Percentiles rank a stretch among this genome's conserved stretches.
phyloP scores from a whole-genome alignment of 164 flowering plant genomes.

The Stephania japonica region DNA sequence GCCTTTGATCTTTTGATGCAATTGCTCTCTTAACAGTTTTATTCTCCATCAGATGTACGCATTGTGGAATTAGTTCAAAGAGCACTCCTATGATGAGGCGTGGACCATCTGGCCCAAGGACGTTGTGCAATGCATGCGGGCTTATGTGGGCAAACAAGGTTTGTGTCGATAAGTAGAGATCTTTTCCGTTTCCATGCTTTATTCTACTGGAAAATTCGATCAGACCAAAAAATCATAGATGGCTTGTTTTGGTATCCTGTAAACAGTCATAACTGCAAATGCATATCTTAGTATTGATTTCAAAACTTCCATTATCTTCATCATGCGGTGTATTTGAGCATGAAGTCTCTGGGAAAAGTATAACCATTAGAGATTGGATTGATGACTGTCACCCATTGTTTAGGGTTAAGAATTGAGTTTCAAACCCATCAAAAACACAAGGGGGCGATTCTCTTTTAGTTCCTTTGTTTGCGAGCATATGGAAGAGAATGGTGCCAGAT shows the following conservation, averaged over 20 bases:
- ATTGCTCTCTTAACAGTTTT: slow-evolving; percentile 3
- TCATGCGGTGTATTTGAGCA: background rate
- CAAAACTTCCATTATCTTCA: background rate
- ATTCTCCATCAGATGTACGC: slow-evolving; percentile 41
- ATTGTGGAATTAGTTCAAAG: slow-evolving; percentile 60
- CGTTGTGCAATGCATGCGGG: slow-evolving; percentile 79
- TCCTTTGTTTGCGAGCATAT: too few species aligned
- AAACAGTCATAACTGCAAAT: background rate
- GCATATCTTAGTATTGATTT: background rate
- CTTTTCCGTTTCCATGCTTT: too few species aligned
- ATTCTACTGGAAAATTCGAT: too few species aligned
- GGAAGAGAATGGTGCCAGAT: too few species aligned
- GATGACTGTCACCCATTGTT: too few species aligned
- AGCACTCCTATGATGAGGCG: slow-evolving; percentile 78
- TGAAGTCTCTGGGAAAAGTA: background rate
- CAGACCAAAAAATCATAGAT: too few species aligned
- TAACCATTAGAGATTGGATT: too few species aligned
- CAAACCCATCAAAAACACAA: too few species aligned
- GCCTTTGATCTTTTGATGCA: background rate
- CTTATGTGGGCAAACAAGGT: slow-evolving; percentile 82
- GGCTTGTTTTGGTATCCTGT: too few species aligned
- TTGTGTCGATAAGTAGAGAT: background rate
- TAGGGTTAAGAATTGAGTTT: too few species aligned
- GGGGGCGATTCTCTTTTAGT: too few species aligned
- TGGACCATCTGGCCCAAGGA: slow-evolving; percentile 67